Base-by-base conservation (phyloP, 2,329 filamentous ascomycete species). In the Ambrosiella beaveri region DNA sequence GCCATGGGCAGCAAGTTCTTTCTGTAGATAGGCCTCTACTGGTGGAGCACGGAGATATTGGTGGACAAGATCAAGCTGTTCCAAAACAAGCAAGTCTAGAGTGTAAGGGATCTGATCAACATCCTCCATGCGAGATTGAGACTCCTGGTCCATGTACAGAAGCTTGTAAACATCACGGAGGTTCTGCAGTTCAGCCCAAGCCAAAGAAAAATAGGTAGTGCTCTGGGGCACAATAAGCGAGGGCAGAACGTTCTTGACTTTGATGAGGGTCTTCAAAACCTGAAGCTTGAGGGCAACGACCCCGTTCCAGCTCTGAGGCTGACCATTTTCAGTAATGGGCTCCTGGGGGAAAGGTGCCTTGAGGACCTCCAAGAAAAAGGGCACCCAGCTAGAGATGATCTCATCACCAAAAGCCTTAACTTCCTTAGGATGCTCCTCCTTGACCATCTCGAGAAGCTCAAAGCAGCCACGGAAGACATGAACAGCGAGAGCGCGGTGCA, bases 11-110 rank as follows among this genome's bases (percentile, higher is more conserved):
- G 70, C 78, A 69, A 96, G 74, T 70, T 95, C 86, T 52, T 81
- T 78, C 63, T 91, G 84, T n/a, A 98, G 80, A 69, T 96, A 87
- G 62, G 87, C 84, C 64, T 89, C 86, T 1, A 98, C 90, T 0
- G 88, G 88, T 3, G 88, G 84, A 6, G 91, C 91, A 62, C 88
- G 84, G 62, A 98, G 78, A 68, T 90, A 90, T 59, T 89, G 84
- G 70, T 95, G 93, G 67, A 98, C 80, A 66, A 97, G 90, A 70
- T 98, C 93, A 27, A 98, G 76, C 69, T 97, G 90, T 69, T 98
- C 93, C 7, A 97, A 74, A 2, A 97, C 82, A 56, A 98, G 77
- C 66, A 95, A 93, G 70, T 98, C 93, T 27, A 98, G 75, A 1
- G 90, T 95, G 70, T 95, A 96, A 0, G 91, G 89, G n/a, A 98